phyloP scores from a whole-genome alignment of 108 stramenopile genomes.

The Licmophora abbreviata region DNA sequence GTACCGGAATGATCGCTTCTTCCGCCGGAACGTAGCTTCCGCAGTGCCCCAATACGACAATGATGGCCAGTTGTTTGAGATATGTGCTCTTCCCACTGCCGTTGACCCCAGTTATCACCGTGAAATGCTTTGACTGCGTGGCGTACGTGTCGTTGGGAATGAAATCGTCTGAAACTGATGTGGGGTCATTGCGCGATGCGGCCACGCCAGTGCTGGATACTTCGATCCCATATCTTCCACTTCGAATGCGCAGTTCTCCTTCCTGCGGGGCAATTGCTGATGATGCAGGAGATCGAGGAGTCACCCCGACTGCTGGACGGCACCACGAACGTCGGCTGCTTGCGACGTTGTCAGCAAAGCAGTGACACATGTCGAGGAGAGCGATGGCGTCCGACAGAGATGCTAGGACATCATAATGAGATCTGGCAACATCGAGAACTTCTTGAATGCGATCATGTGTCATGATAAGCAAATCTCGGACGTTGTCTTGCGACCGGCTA shows the following conservation, averaged over 20 bases:
- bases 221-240: constrained; percentile 77
- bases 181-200: constrained; percentile 8
- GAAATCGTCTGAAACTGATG: constrained; percentile 18
- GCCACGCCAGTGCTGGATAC: constrained; percentile 16
- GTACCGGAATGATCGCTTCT: constrained; percentile 68
- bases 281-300: not conserved
- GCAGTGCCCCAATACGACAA: constrained; percentile 86
- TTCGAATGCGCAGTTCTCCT: constrained; percentile 52
- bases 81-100: constrained; percentile 81
- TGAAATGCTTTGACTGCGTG: constrained; percentile 46
- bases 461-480: constrained; percentile 78
- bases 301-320: constrained; percentile 55
- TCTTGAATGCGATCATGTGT: constrained; percentile 79
- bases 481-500: constrained; percentile 75
- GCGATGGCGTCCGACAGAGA: constrained; percentile 80
- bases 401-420: constrained; percentile 73
- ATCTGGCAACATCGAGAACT: constrained; percentile 62
- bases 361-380: constrained; percentile 80
- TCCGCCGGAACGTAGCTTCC: constrained; percentile 93
- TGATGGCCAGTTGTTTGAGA: constrained; percentile 85
- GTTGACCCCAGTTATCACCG: constrained; percentile 46
- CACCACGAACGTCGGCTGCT: constrained; percentile 64
- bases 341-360: constrained; percentile 83
- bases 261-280: constrained; percentile 6
- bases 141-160: constrained; percentile 80